Evolutionary conservation across 768 basidiomycete genomes (phyloP).

Genomic region (Daedaleopsis nitida): DNA sequence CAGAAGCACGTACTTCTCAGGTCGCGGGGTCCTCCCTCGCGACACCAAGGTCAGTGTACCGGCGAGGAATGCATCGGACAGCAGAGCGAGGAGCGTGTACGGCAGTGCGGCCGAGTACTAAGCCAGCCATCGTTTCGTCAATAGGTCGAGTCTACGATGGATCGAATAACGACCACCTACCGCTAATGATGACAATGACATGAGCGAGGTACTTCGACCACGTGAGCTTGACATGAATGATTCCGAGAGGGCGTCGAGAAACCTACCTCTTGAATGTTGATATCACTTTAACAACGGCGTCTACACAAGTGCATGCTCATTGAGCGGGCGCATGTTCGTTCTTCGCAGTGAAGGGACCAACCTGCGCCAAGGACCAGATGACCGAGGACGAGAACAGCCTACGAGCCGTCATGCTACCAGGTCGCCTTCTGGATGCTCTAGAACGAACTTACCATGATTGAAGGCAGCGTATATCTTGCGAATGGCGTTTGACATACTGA

Average conservation of each 20-base stretch:
- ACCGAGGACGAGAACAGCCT: slow-evolving; percentile 14
- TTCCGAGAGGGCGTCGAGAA: too few relatives aligned
- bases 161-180: slow-evolving; percentile 1
- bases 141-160: neutral
- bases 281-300: slow-evolving; percentile 16
- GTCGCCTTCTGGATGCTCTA: neutral
- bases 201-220: neutral
- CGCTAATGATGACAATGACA: slow-evolving; percentile 13
- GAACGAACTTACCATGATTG: slow-evolving; percentile 5
- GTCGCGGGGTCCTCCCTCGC: slow-evolving; percentile 4
- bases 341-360: neutral
- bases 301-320: neutral
- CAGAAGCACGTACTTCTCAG: slow-evolving; percentile 5
- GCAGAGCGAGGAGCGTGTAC: slow-evolving; percentile 17
- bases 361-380: slow-evolving; percentile 16
- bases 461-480: slow-evolving; percentile 11
- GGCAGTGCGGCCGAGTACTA: slow-evolving; percentile 16
- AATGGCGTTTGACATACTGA: slow-evolving; percentile 15
- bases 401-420: neutral
- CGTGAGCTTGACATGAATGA: neutral
- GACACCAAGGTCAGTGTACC: slow-evolving; percentile 16
- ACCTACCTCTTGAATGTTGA: slow-evolving; percentile 12
- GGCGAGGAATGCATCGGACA: slow-evolving; percentile 20
- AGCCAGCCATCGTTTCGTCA: neutral
- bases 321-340: neutral